phyloP scores from a whole-genome alignment of 2,329 filamentous ascomycete species.

The Neophaeococcomyces mojaviensis region DNA sequence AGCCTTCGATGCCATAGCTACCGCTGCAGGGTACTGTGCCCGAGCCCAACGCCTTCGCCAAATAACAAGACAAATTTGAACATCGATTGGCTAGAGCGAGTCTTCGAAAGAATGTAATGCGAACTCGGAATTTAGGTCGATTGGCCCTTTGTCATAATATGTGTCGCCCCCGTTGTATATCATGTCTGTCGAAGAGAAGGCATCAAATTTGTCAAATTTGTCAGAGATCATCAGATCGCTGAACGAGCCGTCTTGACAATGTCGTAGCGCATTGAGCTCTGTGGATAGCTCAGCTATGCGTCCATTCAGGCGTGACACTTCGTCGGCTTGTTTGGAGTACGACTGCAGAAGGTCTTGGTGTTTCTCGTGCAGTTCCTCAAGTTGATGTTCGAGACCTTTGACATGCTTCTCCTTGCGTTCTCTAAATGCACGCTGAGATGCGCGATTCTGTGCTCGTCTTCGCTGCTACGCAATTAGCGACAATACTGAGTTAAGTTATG shows the following conservation, averaged over 20 bases:
- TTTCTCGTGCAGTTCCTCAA: constrained; percentile 50
- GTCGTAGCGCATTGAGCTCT: constrained; percentile 22
- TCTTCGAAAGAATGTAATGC: constrained; percentile 21
- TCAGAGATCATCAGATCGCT: constrained; percentile 22
- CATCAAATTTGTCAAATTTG: constrained; percentile 25
- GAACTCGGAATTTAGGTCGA: constrained; percentile 22
- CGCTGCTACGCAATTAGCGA: constrained; percentile 50
- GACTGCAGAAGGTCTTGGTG: constrained; percentile 27
- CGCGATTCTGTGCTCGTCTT: constrained; percentile 89
- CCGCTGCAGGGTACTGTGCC: too few species aligned
- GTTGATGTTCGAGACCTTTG: constrained; percentile 73
- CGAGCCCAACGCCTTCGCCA: constrained; percentile 7
- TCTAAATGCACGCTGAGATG: constrained; percentile 84
- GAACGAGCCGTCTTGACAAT: constrained; percentile 19
- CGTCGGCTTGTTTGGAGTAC: constrained; percentile 26
- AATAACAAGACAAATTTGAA: not conserved
- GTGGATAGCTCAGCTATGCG: constrained; percentile 23
- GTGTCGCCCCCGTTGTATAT: constrained; percentile 20
- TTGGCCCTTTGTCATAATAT: constrained; percentile 23
- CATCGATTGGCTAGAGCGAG: constrained; percentile 6
- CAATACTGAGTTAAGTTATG: constrained; percentile 1
- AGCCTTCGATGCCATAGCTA: not conserved
- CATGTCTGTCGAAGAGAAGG: constrained; percentile 23
- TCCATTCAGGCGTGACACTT: constrained; percentile 24
- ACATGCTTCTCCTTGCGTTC: constrained; percentile 91